Conservation (phyloP, 2,329 filamentous ascomycete genomes). For the Colletotrichum cuscutae region DNA sequence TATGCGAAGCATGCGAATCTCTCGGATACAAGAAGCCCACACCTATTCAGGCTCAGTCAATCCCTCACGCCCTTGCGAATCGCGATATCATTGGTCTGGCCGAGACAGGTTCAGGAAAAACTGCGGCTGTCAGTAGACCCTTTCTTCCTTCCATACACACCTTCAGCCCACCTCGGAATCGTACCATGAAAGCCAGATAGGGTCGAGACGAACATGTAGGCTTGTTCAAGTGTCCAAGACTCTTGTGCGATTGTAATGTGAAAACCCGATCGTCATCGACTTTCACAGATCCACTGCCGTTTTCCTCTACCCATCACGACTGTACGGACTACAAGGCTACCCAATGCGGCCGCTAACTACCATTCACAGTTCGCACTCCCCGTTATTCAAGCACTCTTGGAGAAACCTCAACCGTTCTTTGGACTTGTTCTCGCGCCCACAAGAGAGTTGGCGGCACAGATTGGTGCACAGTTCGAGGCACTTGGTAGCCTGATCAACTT, state of each 20-base stretch:
- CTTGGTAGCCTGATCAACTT: slow-evolving; percentile 90
- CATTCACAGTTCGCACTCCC: slow-evolving; percentile 80
- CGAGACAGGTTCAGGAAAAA: slow-evolving; percentile 96
- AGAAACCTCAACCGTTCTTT: slow-evolving; percentile 86
- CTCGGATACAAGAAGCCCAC: slow-evolving; percentile 89
- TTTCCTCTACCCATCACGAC: not conserved
- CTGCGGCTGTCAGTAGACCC: slow-evolving; percentile 67
- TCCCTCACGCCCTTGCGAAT: slow-evolving; percentile 81
- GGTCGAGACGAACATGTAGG: not conserved
- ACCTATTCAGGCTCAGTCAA: slow-evolving; percentile 87
- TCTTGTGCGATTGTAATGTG: not conserved
- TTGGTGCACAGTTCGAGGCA: slow-evolving; percentile 86
- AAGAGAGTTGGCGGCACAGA: slow-evolving; percentile 92
- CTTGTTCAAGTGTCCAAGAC: not conserved
- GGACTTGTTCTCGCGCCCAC: slow-evolving; percentile 93
- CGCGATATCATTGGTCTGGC: slow-evolving; percentile 93
- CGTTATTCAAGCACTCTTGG: slow-evolving; percentile 89
- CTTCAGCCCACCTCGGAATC: not conserved
- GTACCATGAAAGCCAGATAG: not conserved
- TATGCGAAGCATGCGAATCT: slow-evolving; percentile 87
- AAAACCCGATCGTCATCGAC: not conserved
- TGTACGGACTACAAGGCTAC: not conserved
- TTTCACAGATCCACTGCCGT: not conserved
- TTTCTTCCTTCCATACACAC: not conserved
- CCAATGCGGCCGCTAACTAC: not conserved